Percentiles rank a stretch among this genome's conserved stretches.
Conservation (phyloP, 345 rosid genomes). For the Triadica sebifera region DNA sequence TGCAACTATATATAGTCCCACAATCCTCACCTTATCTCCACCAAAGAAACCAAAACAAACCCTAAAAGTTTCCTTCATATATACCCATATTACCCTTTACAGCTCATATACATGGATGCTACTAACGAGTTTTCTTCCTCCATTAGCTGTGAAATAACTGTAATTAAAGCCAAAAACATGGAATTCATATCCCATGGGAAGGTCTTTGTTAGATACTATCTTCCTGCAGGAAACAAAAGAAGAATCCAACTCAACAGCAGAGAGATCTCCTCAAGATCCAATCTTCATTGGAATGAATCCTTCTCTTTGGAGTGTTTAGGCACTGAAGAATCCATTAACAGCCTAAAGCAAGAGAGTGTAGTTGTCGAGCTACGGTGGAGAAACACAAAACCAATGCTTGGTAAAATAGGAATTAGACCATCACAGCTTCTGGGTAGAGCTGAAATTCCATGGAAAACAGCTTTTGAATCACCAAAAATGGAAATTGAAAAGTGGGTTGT, state of each 20-base stretch:
- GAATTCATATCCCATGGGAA: slow-evolving; percentile 36
- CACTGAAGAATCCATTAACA: slow-evolving; percentile 40
- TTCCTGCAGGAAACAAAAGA: slow-evolving; percentile 50
- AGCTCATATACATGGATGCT: slow-evolving; percentile 34
- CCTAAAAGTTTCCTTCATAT: not conserved
- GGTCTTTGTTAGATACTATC: slow-evolving; percentile 66
- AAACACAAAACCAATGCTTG: slow-evolving; percentile 29
- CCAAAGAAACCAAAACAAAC: not conserved
- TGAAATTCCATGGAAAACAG: slow-evolving; percentile 48
- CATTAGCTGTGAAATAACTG: slow-evolving; percentile 52
- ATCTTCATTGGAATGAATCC: slow-evolving; percentile 53
- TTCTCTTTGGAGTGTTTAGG: slow-evolving; percentile 63
- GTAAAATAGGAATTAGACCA: slow-evolving; percentile 39
- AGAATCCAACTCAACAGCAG: slow-evolving; percentile 50
- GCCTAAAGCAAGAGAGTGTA: slow-evolving; percentile 44
- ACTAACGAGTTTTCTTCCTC: slow-evolving; percentile 24
- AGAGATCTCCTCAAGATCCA: slow-evolving; percentile 42
- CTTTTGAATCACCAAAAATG: slow-evolving; percentile 46
- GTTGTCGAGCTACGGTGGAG: slow-evolving; percentile 64
- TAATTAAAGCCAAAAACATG: slow-evolving; percentile 67
- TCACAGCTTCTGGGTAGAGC: slow-evolving; percentile 61
- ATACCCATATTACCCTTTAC: not conserved
- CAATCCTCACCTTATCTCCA: not conserved
- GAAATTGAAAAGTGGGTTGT: slow-evolving; percentile 48
- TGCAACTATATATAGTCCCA: slow-evolving; percentile 4